Evolutionary conservation across 2,329 filamentous ascomycete species (phyloP).

Genomic region (Cladophialophora immunda): DNA sequence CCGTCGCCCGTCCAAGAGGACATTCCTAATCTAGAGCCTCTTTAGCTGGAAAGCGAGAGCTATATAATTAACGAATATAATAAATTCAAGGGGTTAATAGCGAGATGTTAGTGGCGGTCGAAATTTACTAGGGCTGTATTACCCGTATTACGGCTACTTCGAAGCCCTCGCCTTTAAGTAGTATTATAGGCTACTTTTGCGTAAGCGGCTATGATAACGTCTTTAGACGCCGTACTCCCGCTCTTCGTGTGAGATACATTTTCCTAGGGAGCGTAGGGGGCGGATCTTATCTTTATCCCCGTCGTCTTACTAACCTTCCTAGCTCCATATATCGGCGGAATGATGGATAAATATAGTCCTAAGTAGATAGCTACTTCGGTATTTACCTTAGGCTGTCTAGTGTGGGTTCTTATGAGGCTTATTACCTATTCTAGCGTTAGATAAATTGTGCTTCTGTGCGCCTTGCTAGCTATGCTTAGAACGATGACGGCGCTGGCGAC

Average conservation of each 20-base stretch:
- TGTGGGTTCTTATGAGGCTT: constrained; percentile 27
- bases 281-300: constrained; percentile 66
- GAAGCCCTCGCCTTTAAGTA: constrained; percentile 65
- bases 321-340: constrained; percentile 42
- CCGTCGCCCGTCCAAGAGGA: neutral
- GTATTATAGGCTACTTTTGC: constrained; percentile 66
- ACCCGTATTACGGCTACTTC: constrained; percentile 57
- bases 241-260: constrained; percentile 63
- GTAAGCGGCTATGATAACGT: constrained; percentile 59
- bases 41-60: neutral
- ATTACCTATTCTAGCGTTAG: constrained; percentile 38
- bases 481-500: constrained; percentile 61
- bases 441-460: constrained; percentile 57
- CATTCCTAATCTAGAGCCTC: neutral
- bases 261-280: constrained; percentile 62
- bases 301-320: constrained; percentile 49
- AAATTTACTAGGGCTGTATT: constrained; percentile 16
- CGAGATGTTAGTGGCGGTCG: neutral
- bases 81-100: neutral
- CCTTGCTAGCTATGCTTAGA: constrained; percentile 57
- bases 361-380: neutral
- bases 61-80: neutral
- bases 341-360: neutral
- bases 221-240: constrained; percentile 67
- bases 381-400: neutral